Percentiles rank a stretch among this genome's conserved stretches.
These are phyloP conservation scores for Colletotrichum sp. DNA, from an alignment of 2,329 filamentous ascomycete genomes.

Conservation along the genomic window DNA sequence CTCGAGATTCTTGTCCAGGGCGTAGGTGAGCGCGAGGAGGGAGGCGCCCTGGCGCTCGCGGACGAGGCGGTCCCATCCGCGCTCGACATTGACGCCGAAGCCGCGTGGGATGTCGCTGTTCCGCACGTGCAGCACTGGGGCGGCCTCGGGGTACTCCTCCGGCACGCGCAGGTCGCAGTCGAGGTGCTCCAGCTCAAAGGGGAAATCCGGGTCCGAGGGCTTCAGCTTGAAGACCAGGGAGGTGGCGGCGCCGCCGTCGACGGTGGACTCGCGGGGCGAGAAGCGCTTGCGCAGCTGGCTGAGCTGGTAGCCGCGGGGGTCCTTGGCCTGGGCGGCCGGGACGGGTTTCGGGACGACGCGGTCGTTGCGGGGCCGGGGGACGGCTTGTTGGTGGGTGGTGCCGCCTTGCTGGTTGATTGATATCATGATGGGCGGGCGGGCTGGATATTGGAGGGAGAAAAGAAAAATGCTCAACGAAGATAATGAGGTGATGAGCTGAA, in stretches of 20 bases:
- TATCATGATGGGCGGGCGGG: constrained; percentile 38
- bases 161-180: constrained; percentile 74
- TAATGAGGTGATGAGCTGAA: constrained; percentile 22
- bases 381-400: constrained; percentile 48
- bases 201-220: constrained; percentile 84
- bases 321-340: constrained; percentile 65
- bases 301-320: constrained; percentile 77
- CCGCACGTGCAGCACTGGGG: constrained; percentile 65
- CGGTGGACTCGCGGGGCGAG: constrained; percentile 48
- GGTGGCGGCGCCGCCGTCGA: constrained; percentile 51
- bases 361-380: constrained; percentile 45
- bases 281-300: constrained; percentile 75
- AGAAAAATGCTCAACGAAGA: constrained; percentile 5
- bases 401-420: constrained; percentile 36
- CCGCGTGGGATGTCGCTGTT: constrained; percentile 75
- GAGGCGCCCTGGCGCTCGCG: constrained; percentile 60
- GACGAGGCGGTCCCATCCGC: constrained; percentile 72
- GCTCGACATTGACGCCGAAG: constrained; percentile 78
- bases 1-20: constrained; percentile 76
- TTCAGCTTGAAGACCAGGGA: constrained; percentile 68
- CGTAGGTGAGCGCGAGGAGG: constrained; percentile 70
- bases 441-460: not conserved
- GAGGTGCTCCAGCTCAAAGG: constrained; percentile 74
- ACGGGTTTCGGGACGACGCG: constrained; percentile 69
- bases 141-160: constrained; percentile 61